Percentiles rank a stretch among this genome's conserved stretches.
Evolutionary conservation across 2,329 filamentous ascomycete species (phyloP).

Genomic region (Akanthomyces lecanii): DNA sequence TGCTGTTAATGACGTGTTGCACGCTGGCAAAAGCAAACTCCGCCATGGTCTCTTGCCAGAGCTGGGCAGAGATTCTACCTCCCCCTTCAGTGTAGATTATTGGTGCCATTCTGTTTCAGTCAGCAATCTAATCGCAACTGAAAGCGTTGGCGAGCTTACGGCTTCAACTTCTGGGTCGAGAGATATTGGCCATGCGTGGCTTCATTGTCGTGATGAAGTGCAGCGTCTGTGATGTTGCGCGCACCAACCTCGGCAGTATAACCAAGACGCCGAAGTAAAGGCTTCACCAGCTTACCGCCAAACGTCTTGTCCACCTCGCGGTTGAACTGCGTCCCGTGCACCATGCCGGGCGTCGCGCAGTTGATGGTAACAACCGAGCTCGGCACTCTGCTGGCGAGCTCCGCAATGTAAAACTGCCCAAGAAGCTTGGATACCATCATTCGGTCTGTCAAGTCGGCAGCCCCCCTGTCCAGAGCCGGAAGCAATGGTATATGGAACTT

Average conservation of each 20-base stretch:
- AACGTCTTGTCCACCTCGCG: constrained; percentile 17
- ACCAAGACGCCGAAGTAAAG: constrained; percentile 1
- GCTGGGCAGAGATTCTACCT: not conserved
- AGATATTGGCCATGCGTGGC: constrained; percentile 16
- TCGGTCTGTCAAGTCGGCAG: constrained; percentile 12
- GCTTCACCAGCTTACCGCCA: constrained; percentile 14
- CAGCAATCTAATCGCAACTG: too few species aligned
- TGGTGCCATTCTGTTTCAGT: constrained; percentile 8
- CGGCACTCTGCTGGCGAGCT: constrained; percentile 27
- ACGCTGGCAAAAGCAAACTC: constrained; percentile 20
- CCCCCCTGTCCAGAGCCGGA: constrained; percentile 20
- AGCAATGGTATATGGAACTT: constrained; percentile 19
- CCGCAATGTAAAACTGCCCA: constrained; percentile 30
- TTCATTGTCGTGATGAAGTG: constrained; percentile 2
- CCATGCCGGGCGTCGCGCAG: constrained; percentile 21
- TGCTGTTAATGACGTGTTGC: constrained; percentile 1
- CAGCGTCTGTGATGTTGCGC: constrained; percentile 15
- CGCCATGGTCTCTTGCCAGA: constrained; percentile 21
- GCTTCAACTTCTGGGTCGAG: constrained; percentile 13
- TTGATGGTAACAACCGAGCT: constrained; percentile 22
- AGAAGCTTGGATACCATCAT: constrained; percentile 28
- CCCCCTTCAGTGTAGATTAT: constrained; percentile 19
- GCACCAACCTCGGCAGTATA: constrained; percentile 14
- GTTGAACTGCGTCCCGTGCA: constrained; percentile 18
- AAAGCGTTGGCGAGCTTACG: not conserved